Percentiles rank a stretch among this genome's conserved stretches.
phyloP scores from a whole-genome alignment of 257 asterid genomes.

The Knoxia roxburghii region DNA sequence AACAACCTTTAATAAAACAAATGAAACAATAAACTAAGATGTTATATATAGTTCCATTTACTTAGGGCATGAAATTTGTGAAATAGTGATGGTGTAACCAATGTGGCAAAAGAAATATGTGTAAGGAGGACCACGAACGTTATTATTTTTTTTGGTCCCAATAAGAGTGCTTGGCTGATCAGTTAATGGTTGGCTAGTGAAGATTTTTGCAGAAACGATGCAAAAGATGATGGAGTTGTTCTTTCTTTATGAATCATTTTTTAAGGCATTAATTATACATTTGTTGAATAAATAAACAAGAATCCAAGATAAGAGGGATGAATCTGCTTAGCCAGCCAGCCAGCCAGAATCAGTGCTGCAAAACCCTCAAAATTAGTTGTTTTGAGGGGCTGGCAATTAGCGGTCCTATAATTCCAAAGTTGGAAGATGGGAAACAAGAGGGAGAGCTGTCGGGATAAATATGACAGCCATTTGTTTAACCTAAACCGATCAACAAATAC shows the following conservation, averaged over 20 bases:
- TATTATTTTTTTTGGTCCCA: too few species aligned
- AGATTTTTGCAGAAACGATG: slow-evolving; percentile 15
- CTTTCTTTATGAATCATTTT: slow-evolving; percentile 10
- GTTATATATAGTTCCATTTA: too few species aligned
- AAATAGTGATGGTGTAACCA: too few species aligned
- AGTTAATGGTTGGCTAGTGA: slow-evolving; percentile 16
- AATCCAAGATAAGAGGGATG: not conserved
- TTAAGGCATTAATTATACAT: too few species aligned
- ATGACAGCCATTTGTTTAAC: slow-evolving; percentile 37
- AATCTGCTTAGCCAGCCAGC: slow-evolving; percentile 28
- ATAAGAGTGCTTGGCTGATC: too few species aligned
- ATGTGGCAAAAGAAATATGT: too few species aligned
- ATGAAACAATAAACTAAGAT: too few species aligned
- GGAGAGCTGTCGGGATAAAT: slow-evolving; percentile 42
- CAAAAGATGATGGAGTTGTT: slow-evolving; percentile 13
- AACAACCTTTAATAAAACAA: too few species aligned
- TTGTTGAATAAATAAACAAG: not conserved
- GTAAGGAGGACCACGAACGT: too few species aligned
- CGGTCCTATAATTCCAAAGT: slow-evolving; percentile 30
- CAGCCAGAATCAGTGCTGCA: slow-evolving; percentile 1
- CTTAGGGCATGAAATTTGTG: too few species aligned
- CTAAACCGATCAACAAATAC: slow-evolving; percentile 3
- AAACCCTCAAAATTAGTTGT: slow-evolving; percentile 18
- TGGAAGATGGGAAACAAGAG: slow-evolving; percentile 54
- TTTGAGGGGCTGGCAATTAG: slow-evolving; percentile 32